Evolutionary conservation across 1,284 basidiomycete species (phyloP), one percentile per base, ranked within the genome.

Genomic region (Moesziomyces sp.): DNA sequence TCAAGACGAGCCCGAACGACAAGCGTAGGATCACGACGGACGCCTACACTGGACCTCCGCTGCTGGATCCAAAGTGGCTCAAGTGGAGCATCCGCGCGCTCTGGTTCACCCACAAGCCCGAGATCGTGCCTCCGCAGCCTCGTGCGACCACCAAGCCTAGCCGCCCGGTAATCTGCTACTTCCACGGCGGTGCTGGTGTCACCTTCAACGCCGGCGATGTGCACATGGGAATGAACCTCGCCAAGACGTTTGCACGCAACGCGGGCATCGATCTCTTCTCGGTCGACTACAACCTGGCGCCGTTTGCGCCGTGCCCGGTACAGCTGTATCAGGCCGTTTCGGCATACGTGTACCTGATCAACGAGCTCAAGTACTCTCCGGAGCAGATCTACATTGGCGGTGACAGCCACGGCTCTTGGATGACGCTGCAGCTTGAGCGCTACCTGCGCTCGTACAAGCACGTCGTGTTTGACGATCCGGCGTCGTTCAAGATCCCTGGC

Each of bases 281-380:
- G 48, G 78, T 83, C 56, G 81, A 83, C 58, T 83, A 83, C 75
- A 68, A 78, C 67, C 59, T 83, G 24, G 80, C 81, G 10, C 81
- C 81, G 1, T 69, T 65, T 19, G 78, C 74, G 1, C 70, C 72
- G 9, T 77, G 61, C 56, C 81, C 81, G 9, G 68, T 80, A 11
- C 76, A 76, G 48, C 64, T 83, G 43, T 58, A 77, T 42, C 81
- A 83, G 60, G 70, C 52, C 14, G 46, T 83, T 11, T 80, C 72
- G 8, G 79, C 65, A 0, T 83, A 80, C 57, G 42, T 81, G 11
- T 74, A 79, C 67, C 68, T 83, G 10, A 54, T 77, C 50, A 63
- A 74, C 52, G 62, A 72, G 42, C 69, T 82, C 5, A 74, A 77
- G 46, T 83, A 81, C 62, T 52, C 52, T 9, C 76, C 80, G 2